Evolutionary conservation across 495 filamentous ascomycete genomes (phyloP).

Genomic region (Trichoderma parareesei): DNA sequence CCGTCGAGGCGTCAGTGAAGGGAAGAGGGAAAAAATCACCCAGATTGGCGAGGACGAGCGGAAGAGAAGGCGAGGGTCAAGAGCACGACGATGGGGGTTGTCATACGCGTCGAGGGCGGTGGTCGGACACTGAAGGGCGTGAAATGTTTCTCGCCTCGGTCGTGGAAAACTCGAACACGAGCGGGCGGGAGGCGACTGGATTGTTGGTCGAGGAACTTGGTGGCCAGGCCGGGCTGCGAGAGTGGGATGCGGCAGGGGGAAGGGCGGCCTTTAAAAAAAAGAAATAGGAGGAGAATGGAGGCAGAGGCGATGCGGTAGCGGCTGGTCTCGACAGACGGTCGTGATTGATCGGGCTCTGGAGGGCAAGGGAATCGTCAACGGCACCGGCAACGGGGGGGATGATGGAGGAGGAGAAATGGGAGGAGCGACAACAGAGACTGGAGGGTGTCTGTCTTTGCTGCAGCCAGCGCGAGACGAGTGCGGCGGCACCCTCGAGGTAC

Average conservation of each 20-base stretch:
- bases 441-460: conserved; percentile 9
- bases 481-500: conserved; percentile 6
- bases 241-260: conserved; percentile 25
- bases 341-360: neutral
- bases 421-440: conserved; percentile 6
- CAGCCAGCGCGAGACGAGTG: conserved; percentile 10
- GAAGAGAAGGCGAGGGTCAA: conserved; percentile 4
- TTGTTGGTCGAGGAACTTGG: conserved; percentile 18
- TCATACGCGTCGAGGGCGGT: conserved; percentile 12
- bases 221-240: conserved; percentile 10
- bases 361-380: neutral
- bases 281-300: conserved; percentile 16
- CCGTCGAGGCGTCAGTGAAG: neutral
- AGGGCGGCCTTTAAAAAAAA: conserved; percentile 8
- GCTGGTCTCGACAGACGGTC: neutral
- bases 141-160: conserved; percentile 8
- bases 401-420: conserved; percentile 4
- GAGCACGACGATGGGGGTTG: conserved; percentile 3
- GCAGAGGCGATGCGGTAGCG: conserved; percentile 12
- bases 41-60: neutral
- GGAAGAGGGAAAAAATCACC: neutral
- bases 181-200: conserved; percentile 4
- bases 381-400: conserved; percentile 6
- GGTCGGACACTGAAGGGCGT: neutral
- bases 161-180: conserved; percentile 6